Conservation (phyloP, 345 rosid genomes). For the Aurinia saxatilis region DNA sequence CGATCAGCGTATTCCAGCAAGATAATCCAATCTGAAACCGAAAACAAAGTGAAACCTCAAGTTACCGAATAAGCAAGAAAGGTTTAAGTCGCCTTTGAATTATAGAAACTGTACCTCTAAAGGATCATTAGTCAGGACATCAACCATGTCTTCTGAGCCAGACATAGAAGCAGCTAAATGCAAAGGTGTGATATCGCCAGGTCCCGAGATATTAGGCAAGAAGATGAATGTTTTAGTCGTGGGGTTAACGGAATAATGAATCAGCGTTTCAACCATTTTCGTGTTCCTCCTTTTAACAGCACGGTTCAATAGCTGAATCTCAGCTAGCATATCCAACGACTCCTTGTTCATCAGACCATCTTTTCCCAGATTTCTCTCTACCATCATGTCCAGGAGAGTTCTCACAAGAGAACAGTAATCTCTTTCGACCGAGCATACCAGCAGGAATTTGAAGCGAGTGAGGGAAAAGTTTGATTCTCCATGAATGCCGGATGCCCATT, state of each 20-base stretch:
- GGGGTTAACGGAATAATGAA: slow-evolving; percentile 33
- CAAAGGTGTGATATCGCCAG: slow-evolving; percentile 70
- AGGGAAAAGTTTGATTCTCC: slow-evolving; percentile 40
- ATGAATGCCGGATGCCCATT: slow-evolving; percentile 8
- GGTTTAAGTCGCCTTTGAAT: background rate
- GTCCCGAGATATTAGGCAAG: slow-evolving; percentile 52
- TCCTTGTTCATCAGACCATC: slow-evolving; percentile 34
- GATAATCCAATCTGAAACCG: slow-evolving; percentile 55
- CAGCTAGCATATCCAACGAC: slow-evolving; percentile 45
- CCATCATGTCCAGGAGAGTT: slow-evolving; percentile 52
- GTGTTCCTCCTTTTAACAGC: slow-evolving; percentile 63
- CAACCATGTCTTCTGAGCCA: slow-evolving; percentile 52
- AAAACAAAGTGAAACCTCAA: background rate
- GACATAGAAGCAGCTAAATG: slow-evolving; percentile 76
- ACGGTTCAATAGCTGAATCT: slow-evolving; percentile 63
- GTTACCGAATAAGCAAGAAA: background rate
- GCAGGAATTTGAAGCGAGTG: slow-evolving; percentile 60
- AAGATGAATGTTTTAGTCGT: slow-evolving; percentile 37
- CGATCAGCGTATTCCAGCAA: slow-evolving; percentile 53
- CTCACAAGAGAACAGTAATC: slow-evolving; percentile 51
- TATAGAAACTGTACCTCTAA: slow-evolving; percentile 40
- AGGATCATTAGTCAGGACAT: slow-evolving; percentile 74
- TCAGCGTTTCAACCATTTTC: slow-evolving; percentile 58
- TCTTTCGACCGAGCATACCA: slow-evolving; percentile 68
- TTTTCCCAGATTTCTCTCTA: slow-evolving; percentile 40